Evolutionary conservation across 164 flowering plant species (phyloP), one percentile per base, ranked within the genome.

Genomic region (Kalanchoe fedtschenkoi): DNA sequence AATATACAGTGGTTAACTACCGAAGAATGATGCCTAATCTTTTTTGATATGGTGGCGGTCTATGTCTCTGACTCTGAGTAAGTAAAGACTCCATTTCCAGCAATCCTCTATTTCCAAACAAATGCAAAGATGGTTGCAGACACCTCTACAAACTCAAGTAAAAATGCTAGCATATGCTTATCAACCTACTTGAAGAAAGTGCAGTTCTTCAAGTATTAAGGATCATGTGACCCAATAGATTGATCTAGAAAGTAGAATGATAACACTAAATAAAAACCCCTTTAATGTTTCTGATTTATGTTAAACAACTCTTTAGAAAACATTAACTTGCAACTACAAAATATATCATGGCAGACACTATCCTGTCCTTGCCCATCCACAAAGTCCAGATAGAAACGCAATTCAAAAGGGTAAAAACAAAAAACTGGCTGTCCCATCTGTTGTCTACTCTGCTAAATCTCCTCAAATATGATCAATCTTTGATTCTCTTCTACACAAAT

Each of bases 281-380:
- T 26, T 51, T 51, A 4, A 24, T 26, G 33, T 51, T 26, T 26
- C 56, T 51, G 17, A n/a, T 47, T 29, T 21, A 5, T 2, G 56
- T 24, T 7, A 10, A 26, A 26, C 24, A 51, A 51, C 56, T 51
- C 5, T 3, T 26, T 51, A 28, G 6, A 29, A 21, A 47, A 7
- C 56, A 51, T 51, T 32, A 24, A 26, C 6, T 51, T 51, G 56
- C 32, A 51, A n/a, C 56, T 26, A 51, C 28, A 51, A 26, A 51
- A 51, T 26, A 51, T 51, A 26, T 51, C 32, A 51, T 51, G 56
- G 56, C 56, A 51, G 56, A 51, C 56, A 47, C 11, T 24, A 26
- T 6, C 32, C 56, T 51, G 26, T 26, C 33, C 4, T 26, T 5
- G 21, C n/a, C 56, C 56, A 51, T 51, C 32, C 56, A 26, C 26